phyloP scores from a whole-genome alignment of 2,329 filamentous ascomycete genomes.

The Talaromyces sp. region DNA sequence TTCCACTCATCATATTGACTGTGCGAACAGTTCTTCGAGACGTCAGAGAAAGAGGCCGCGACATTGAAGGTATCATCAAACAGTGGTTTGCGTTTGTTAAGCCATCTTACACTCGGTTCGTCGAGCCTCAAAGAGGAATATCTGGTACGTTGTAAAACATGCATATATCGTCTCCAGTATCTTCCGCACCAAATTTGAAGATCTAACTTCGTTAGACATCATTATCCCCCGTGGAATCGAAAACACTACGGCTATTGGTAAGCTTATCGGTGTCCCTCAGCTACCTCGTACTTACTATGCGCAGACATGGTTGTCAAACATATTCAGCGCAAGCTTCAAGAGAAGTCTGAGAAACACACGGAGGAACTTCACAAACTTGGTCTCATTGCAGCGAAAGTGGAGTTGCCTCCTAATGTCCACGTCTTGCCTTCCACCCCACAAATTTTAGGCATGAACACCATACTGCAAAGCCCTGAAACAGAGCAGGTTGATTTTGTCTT shows the following conservation, averaged over 20 bases:
- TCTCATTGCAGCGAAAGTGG: conserved; percentile 68
- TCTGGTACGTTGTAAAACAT: conserved; percentile 59
- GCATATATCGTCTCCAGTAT: neutral
- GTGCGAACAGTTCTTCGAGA: conserved; percentile 71
- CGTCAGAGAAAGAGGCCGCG: conserved; percentile 83
- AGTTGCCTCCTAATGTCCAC: conserved; percentile 74
- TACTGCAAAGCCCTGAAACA: conserved; percentile 79
- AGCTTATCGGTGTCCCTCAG: neutral
- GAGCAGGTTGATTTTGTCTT: conserved; percentile 91
- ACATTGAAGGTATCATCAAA: conserved; percentile 94
- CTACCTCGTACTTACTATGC: conserved; percentile 2
- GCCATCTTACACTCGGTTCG: conserved; percentile 92
- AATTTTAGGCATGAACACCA: conserved; percentile 83
- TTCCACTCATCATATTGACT: neutral
- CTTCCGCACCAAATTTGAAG: no score
- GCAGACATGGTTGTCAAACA: conserved; percentile 90
- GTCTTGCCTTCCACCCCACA: conserved; percentile 78
- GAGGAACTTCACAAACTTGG: conserved; percentile 77
- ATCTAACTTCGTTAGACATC: conserved; percentile 61
- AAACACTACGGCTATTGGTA: conserved; percentile 82
- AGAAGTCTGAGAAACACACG: conserved; percentile 83
- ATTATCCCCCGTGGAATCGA: conserved; percentile 95
- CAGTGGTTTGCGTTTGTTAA: conserved; percentile 98
- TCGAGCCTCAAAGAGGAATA: conserved; percentile 86
- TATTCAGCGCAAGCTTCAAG: conserved; percentile 80